A percentile compares a stretch with the other conserved stretches of the same genome.
phyloP scores from a whole-genome alignment of 2,329 filamentous ascomycete genomes.

The Fusarium nurragi region DNA sequence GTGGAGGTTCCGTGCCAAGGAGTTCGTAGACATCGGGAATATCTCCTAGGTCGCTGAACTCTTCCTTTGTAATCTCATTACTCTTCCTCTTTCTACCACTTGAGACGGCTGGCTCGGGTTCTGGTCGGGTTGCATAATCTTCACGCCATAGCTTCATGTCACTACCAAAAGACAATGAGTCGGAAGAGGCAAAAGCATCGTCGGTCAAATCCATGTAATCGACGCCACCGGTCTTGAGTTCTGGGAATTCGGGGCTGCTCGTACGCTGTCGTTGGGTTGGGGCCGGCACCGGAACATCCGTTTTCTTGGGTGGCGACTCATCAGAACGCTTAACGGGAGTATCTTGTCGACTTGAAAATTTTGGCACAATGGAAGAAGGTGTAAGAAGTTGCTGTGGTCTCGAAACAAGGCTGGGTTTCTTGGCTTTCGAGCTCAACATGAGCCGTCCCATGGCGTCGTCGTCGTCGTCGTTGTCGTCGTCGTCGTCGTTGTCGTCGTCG shows the following conservation, averaged over 20 bases:
- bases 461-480: slow-evolving; percentile 41
- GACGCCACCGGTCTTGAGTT: slow-evolving; percentile 49
- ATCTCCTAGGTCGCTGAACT: slow-evolving; percentile 53
- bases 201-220: slow-evolving; percentile 55
- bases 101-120: slow-evolving; percentile 51
- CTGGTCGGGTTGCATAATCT: slow-evolving; percentile 52
- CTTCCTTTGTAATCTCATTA: slow-evolving; percentile 54
- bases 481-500: slow-evolving; percentile 45
- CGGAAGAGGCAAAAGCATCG: slow-evolving; percentile 48
- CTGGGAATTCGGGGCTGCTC: slow-evolving; percentile 48
- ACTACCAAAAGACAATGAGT: slow-evolving; percentile 50
- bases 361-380: slow-evolving; percentile 46
- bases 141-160: slow-evolving; percentile 56
- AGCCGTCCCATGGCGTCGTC: slow-evolving; percentile 57
- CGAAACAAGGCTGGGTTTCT: slow-evolving; percentile 56
- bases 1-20: slow-evolving; percentile 53
- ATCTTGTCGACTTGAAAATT: slow-evolving; percentile 31
- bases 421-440: slow-evolving; percentile 55
- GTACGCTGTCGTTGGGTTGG: slow-evolving; percentile 6
- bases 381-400: slow-evolving; percentile 54
- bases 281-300: slow-evolving; percentile 14
- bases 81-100: slow-evolving; percentile 64
- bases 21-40: slow-evolving; percentile 66
- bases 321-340: slow-evolving; percentile 16
- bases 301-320: slow-evolving; percentile 44